A percentile compares a stretch with the other conserved stretches of the same genome.
These are phyloP conservation scores for Daldinia sp. DNA, from an alignment of 2,329 filamentous ascomycete species.

Conservation along the genomic window DNA sequence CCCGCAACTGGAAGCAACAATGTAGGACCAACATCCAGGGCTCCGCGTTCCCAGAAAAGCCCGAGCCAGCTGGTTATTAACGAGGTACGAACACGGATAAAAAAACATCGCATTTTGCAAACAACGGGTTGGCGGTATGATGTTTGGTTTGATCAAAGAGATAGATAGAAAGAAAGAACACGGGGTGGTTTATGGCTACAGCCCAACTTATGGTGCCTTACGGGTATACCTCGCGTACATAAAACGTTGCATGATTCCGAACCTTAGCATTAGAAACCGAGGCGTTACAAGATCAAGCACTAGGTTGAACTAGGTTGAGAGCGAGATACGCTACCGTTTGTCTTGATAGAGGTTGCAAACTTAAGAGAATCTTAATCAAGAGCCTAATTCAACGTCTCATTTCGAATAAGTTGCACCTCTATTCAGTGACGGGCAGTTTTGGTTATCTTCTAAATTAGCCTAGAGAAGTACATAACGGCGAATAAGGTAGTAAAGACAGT, in stretches of 20 bases:
- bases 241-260: neutral
- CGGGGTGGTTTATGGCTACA: neutral
- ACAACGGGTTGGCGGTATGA: neutral
- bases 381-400: neutral
- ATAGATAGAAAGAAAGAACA: neutral
- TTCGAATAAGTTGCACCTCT: neutral
- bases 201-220: neutral
- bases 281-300: neutral
- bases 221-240: neutral
- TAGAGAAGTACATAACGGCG: no score
- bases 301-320: neutral
- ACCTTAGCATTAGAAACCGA: neutral
- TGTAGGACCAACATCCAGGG: constrained; percentile 57
- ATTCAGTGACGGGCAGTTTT: no score
- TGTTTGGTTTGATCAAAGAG: neutral
- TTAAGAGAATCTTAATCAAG: no score
- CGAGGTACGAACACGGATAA: neutral
- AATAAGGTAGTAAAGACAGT: no score
- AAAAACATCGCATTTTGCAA: neutral
- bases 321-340: neutral
- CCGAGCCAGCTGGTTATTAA: constrained; percentile 62
- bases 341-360: neutral
- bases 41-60: constrained; percentile 56
- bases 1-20: constrained; percentile 74
- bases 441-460: no score